Conservation (phyloP, 805 yeast species). For the Sugiyamaella mastotermitis region DNA sequence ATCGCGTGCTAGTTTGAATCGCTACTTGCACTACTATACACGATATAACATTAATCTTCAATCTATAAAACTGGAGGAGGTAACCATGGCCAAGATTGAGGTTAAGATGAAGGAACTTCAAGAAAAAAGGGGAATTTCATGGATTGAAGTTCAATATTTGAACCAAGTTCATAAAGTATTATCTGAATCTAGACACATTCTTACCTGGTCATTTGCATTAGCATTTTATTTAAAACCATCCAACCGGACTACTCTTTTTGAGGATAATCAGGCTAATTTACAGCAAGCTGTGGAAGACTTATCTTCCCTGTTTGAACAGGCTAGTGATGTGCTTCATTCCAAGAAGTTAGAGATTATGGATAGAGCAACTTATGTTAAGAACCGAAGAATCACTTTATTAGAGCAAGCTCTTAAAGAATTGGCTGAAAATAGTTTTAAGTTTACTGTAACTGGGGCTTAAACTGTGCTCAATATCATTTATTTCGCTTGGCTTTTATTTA, state of each 20-base stretch:
- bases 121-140: conserved; percentile 57
- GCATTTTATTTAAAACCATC: conserved; percentile 57
- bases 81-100: conserved; percentile 57
- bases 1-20: conserved; percentile 45
- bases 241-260: conserved; percentile 57
- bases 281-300: conserved; percentile 64
- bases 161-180: conserved; percentile 64
- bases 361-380: conserved; percentile 37
- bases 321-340: conserved; percentile 29
- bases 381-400: conserved; percentile 37
- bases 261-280: conserved; percentile 60
- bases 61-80: conserved; percentile 67
- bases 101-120: conserved; percentile 59
- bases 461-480: background rate
- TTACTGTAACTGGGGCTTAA: conserved; percentile 11
- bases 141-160: conserved; percentile 85
- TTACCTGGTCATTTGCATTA: conserved; percentile 89
- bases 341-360: conserved; percentile 38
- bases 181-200: conserved; percentile 61
- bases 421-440: conserved; percentile 33
- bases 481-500: too few relatives aligned
- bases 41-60: conserved; percentile 70
- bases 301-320: conserved; percentile 50
- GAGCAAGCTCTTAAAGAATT: conserved; percentile 41
- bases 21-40: conserved; percentile 71